These are phyloP conservation scores for Remersonia thermophila DNA, from an alignment of 2,329 filamentous ascomycete species.

Conservation along the genomic window DNA sequence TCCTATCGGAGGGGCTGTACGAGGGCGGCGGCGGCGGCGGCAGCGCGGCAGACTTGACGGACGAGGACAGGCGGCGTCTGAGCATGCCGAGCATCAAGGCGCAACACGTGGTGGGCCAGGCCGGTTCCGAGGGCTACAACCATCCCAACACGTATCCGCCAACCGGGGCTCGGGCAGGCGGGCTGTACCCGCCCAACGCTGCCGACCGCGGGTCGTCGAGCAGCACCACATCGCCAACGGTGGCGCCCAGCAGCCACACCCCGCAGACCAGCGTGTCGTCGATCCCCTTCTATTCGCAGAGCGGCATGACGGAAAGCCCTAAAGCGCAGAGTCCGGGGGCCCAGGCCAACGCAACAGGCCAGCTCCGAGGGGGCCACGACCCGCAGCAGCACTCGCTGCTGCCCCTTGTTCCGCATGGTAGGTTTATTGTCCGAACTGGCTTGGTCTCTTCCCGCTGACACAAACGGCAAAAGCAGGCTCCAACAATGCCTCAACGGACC, in stretches of 20 bases:
- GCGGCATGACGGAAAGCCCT: constrained; percentile 72
- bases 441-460: constrained; percentile 22
- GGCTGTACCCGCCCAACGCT: constrained; percentile 48
- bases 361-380: constrained; percentile 32
- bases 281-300: constrained; percentile 54
- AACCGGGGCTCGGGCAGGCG: constrained; percentile 31
- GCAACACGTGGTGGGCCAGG: constrained; percentile 49
- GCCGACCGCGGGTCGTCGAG: constrained; percentile 42
- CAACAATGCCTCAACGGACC: constrained; percentile 21
- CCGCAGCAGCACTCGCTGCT: constrained; percentile 14
- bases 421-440: constrained; percentile 18
- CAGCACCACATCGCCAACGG: constrained; percentile 37
- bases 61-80: constrained; percentile 49
- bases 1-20: constrained; percentile 45
- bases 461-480: no score
- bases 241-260: constrained; percentile 32
- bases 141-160: constrained; percentile 64
- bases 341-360: constrained; percentile 37
- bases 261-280: constrained; percentile 39
- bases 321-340: constrained; percentile 63
- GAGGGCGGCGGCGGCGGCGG: constrained; percentile 31
- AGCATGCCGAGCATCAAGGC: constrained; percentile 66
- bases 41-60: constrained; percentile 48
- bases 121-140: constrained; percentile 36
- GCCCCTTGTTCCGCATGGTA: constrained; percentile 22